phyloP scores from a whole-genome alignment of 208 protist genomes.

The Vickermania ingenoplastis region DNA sequence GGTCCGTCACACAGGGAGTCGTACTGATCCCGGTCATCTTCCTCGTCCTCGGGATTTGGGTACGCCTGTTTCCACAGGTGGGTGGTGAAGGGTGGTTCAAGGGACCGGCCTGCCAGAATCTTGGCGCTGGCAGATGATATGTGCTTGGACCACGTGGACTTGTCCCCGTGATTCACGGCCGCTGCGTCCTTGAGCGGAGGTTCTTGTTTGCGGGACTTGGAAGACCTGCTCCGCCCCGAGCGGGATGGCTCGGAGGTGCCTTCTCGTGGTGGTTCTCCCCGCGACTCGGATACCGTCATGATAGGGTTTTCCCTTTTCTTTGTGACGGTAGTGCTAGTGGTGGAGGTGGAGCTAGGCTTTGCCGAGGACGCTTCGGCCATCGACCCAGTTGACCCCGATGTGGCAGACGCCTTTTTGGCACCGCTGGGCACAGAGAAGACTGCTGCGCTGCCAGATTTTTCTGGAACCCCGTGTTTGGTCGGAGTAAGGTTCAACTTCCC shows the following conservation, averaged over 20 bases:
- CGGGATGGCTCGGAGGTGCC: no score
- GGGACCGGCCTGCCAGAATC: constrained; percentile 34
- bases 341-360: neutral
- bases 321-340: neutral
- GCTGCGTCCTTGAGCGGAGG: neutral
- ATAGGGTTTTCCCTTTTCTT: neutral
- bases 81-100: constrained; percentile 64
- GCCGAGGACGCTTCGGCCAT: neutral
- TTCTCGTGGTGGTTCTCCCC: no score
- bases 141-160: neutral
- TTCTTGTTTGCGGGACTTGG: neutral
- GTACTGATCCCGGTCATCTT: constrained; percentile 1
- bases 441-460: neutral
- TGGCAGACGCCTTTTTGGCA: no score
- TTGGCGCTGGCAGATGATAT: constrained; percentile 15
- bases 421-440: neutral
- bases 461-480: neutral
- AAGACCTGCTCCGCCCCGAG: neutral
- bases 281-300: no score
- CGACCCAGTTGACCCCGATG: no score
- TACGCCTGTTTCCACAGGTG: constrained; percentile 51
- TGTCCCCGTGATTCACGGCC: neutral
- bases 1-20: neutral
- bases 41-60: constrained; percentile 12
- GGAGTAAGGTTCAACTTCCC: neutral